A percentile compares a stretch with the other conserved stretches of the same genome.
Conservation (phyloP, 2,329 filamentous ascomycete genomes). For the Cercospora janseana region DNA sequence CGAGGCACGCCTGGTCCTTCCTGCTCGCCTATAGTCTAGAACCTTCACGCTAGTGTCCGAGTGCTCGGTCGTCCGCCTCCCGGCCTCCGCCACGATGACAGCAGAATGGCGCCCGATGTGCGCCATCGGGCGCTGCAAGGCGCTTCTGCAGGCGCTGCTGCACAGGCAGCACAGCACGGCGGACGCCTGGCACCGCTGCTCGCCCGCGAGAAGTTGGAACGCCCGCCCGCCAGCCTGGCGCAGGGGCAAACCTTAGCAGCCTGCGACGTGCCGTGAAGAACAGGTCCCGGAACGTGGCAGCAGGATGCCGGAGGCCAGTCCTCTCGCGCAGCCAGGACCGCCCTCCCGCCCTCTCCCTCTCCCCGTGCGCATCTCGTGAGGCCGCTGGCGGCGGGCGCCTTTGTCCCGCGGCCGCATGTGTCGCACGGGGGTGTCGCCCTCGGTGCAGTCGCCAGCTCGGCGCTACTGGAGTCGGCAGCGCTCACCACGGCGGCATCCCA, state of each 20-base stretch:
- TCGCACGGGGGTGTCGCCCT: too few species aligned
- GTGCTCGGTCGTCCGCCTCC: conserved; percentile 10
- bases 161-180: too few species aligned
- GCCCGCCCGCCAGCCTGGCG: conserved; percentile 13
- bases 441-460: too few species aligned
- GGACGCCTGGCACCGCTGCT: too few species aligned
- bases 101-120: conserved; percentile 1
- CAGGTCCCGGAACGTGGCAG: too few species aligned
- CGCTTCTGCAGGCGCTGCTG: conserved; percentile 14
- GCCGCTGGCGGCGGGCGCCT: neutral
- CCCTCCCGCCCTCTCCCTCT: too few species aligned
- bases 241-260: conserved; percentile 19
- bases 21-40: conserved; percentile 12
- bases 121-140: conserved; percentile 16
- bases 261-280: too few species aligned
- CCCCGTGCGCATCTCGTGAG: too few species aligned
- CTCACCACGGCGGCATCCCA: too few species aligned
- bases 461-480: too few species aligned
- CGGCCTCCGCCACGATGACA: neutral
- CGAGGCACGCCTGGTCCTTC: conserved; percentile 1
- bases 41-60: neutral
- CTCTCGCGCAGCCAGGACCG: too few species aligned
- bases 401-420: too few species aligned
- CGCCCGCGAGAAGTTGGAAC: conserved; percentile 2
- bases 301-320: conserved; percentile 7